Percentiles rank a stretch among this genome's conserved stretches.
These are phyloP conservation scores for Aspergillus japonicus DNA, from an alignment of 2,329 filamentous ascomycete genomes.

Conservation along the genomic window DNA sequence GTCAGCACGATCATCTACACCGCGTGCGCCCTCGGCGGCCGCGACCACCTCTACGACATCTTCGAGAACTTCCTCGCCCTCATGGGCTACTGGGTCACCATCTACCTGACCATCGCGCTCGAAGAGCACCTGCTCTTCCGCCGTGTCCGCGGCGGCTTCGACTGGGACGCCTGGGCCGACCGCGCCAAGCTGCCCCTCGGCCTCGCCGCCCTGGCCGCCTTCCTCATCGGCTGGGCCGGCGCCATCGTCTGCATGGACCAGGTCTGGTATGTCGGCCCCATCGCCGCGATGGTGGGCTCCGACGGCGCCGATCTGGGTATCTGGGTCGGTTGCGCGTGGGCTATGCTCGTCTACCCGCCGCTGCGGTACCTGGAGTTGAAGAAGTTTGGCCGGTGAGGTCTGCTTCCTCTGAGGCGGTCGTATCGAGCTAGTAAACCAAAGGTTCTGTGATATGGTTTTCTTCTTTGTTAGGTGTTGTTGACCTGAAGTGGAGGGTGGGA, in stretches of 20 bases:
- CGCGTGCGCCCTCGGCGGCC: conserved; percentile 37
- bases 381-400: conserved; percentile 16
- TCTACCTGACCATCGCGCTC: conserved; percentile 37
- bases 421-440: too few relatives aligned
- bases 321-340: conserved; percentile 26
- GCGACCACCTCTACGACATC: conserved; percentile 37
- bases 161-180: conserved; percentile 38
- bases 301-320: conserved; percentile 22
- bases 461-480: too few relatives aligned
- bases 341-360: conserved; percentile 25
- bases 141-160: conserved; percentile 33
- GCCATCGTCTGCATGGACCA: conserved; percentile 34
- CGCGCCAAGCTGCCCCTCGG: conserved; percentile 35
- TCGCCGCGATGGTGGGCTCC: conserved; percentile 31
- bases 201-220: conserved; percentile 32
- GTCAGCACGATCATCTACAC: conserved; percentile 37
- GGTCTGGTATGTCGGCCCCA: conserved; percentile 31
- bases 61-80: conserved; percentile 42
- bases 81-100: conserved; percentile 42
- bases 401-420: background rate
- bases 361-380: conserved; percentile 27
- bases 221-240: conserved; percentile 31
- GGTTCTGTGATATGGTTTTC: too few relatives aligned
- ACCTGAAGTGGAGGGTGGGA: too few relatives aligned
- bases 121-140: conserved; percentile 42